Evolutionary conservation across 805 yeast genomes (phyloP), one percentile per base, ranked within the genome.

Genomic region (Wickerhamomyces strasburgensis): DNA sequence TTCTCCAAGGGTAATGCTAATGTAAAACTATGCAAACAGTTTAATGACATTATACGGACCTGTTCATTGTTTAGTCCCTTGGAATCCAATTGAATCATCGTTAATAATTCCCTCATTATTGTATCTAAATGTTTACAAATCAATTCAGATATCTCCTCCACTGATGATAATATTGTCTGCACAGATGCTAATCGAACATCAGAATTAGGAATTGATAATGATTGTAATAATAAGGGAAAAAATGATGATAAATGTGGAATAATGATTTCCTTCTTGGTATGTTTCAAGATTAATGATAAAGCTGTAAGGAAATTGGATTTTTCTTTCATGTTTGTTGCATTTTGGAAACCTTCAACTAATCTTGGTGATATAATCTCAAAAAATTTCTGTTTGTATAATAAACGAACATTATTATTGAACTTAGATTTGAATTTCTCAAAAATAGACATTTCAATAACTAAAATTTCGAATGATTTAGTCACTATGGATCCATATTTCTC

Each of bases 371-470:
- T 62, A 7, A 67, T 61, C 41, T 76, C 75, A 54, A 87, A 86
- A 18, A 85, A 68, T 45, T 79, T 79, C 53, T 93, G 98, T 54
- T 87, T 87, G 68, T 83, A 86, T 17, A 93, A 66, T 31, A 73
- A 58, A 40, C 84, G 73, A 14, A 82, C 72, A 41, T 79, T 75
- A 38, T 83, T 68, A 44, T 77, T 77, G 43, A 68, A 27, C 52
- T 56, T 47, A 54, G 67, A 58, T 43, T 63, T 66, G 31, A 45
- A 70, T 49, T 74, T 77, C 31, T 68, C 62, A 38, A 83, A 74
- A 5, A 82, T 62, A 14, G 75, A 72, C 34, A 84, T 68, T 48
- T 86, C 89, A n/a, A 78, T 66, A 21, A 84, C 73, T 14, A 86
- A 53, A 3, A 87, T 66, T 28, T 78, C 84, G 35, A 84, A 71